Base-by-base conservation (phyloP, 495 filamentous ascomycete genomes). In the Penicillium cinerascens region DNA sequence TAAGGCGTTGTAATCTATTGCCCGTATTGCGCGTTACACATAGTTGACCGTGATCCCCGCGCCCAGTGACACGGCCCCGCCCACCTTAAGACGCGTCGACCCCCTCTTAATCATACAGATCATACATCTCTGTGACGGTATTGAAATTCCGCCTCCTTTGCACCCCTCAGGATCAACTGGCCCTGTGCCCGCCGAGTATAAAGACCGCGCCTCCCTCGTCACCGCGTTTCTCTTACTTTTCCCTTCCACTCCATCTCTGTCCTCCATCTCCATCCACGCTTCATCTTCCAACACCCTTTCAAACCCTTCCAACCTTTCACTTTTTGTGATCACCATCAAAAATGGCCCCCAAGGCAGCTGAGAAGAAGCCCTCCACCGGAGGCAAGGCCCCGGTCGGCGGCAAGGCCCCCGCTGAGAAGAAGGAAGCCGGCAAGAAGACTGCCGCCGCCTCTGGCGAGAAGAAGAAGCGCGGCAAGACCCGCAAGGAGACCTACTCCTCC, bases 381-480 rank as follows among this genome's bases (percentile, higher is more conserved):
- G 87, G 86, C 79, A 98, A 98, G 91, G 92, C 92, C 60, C 93
- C 93, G 38, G 92, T 90, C 69, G 87, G 73, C 56, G 73, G 87
- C 68, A 90, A 89, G 76, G 86, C 87, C 20, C 85, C 88, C 38
- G 87, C 89, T 68, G 92, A 97, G 85, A 97, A 97, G 87, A 96
- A 97, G 87, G 92, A 97, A 73, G 95, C 92, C 56, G 92, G 92
- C 80, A 98, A 98, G 89, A 98, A 97, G 87, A 96, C 93, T 38
- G 66, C 78, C 62, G 90, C 93, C 35, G 83, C 91, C 36, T 79
- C 89, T 68, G 93, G 92, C 54, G 93, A 97, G 54, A 97, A 98
- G 91, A 98, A 97, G 89, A 98, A 98, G 91, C 90, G 95, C 65
- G 95, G 90, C 83, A 98, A 98, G 92, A 87, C 93, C 63, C 87